Evolutionary conservation across 176 grass and related monocot genomes (phyloP), one percentile per base, ranked within the genome.

Genomic region (Avena sativa): DNA sequence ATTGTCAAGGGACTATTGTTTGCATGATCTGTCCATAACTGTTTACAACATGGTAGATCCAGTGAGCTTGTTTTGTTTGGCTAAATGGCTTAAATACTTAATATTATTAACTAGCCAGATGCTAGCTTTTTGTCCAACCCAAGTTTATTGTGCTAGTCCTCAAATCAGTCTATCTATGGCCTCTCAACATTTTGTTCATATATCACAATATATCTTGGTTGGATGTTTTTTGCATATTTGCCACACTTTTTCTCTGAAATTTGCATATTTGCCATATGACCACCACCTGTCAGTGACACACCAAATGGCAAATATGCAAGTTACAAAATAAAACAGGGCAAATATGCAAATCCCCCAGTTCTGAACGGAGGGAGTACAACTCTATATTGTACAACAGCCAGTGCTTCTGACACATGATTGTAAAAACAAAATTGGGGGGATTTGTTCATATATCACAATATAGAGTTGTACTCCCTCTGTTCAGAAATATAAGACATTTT

Each of bases 41-140:
- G 15, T 52, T 51, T 81, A 81, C 44, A 81, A 67, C 61, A 81
- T 67, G 61, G 60, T 67, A 51, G 40, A 11, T 81, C 44, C 50
- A 81, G 62, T 25, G 62, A 8, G 23, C 10, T 16, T 23, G 66
- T 68, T 9, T 23, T 68, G 13, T 9, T n/a, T 32, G 79, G 62
- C 23, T 34, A 52, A 49, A 17, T 1, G 14, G 51, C 50, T 28
- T 61, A 80, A 67, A 7, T 34, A 68, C 26, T 68, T 52, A 9
- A 38, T 36, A 23, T 66, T 12, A 50, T 52, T 8, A 68, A 23
- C 34, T 68, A n/a, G 8, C 14, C 12, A 9, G 8, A 49, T 17
- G 40, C 21, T n/a, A 79, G 36, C 32, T 59, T 79, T 43, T 61
- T 80, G 46, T 48, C 8, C 62, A 28, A 64, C 23, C 14, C 21